A percentile compares a stretch with the other conserved stretches of the same genome.
Conservation (phyloP, 2,329 filamentous ascomycete genomes). For the Penicillium sp. region DNA sequence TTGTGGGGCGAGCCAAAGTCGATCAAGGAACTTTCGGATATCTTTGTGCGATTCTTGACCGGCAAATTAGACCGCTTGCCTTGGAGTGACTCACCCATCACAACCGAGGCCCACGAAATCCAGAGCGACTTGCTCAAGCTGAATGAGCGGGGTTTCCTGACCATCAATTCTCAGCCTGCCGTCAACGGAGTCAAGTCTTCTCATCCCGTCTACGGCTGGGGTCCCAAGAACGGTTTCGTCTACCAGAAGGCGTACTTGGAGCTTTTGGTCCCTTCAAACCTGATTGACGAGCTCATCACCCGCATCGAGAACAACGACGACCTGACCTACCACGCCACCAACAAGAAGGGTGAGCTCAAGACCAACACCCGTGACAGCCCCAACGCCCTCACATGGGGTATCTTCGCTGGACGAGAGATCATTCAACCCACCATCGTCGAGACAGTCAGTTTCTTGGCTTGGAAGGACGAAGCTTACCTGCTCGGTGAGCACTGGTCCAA, state of each 20-base stretch:
- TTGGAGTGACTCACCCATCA: conserved; percentile 91
- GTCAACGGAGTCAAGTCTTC: conserved; percentile 88
- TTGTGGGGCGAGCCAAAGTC: conserved; percentile 86
- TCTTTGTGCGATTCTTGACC: conserved; percentile 84
- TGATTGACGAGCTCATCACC: conserved; percentile 74
- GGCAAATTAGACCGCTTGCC: conserved; percentile 80
- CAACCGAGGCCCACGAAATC: conserved; percentile 77
- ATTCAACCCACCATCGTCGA: conserved; percentile 99
- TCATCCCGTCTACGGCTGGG: conserved; percentile 88
- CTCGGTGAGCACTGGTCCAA: conserved; percentile 92
- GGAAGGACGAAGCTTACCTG: conserved; percentile 97
- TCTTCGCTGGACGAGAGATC: conserved; percentile 98
- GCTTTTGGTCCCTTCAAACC: conserved; percentile 77
- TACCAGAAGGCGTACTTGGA: conserved; percentile 99
- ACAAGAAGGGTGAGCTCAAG: conserved; percentile 75
- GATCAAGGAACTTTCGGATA: conserved; percentile 74
- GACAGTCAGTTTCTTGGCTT: conserved; percentile 94
- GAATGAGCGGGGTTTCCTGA: conserved; percentile 84
- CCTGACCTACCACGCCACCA: conserved; percentile 92
- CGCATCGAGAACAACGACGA: conserved; percentile 77
- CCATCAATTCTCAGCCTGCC: conserved; percentile 96
- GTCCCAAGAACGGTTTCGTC: conserved; percentile 90
- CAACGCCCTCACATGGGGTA: conserved; percentile 99
- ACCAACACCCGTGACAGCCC: conserved; percentile 84
- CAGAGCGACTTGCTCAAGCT: conserved; percentile 74